Conservation (phyloP, 2,329 filamentous ascomycete species). For the Trichoderma brevicompactum region DNA sequence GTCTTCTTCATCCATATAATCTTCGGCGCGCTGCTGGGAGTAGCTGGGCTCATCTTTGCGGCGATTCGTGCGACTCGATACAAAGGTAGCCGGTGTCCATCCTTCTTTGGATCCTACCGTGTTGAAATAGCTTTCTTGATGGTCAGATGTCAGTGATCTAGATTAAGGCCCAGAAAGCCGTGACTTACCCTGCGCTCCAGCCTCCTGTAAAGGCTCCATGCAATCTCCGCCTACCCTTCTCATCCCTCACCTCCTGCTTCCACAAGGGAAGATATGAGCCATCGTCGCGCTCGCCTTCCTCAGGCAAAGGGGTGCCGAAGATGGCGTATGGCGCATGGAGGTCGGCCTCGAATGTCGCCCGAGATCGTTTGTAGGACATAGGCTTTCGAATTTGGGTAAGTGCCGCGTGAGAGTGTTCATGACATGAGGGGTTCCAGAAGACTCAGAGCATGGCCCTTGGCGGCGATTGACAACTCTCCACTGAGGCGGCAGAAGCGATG, state of each 20-base stretch:
- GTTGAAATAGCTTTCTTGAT: constrained; percentile 78
- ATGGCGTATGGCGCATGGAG: constrained; percentile 73
- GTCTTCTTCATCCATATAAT: constrained; percentile 99
- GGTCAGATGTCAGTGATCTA: constrained; percentile 16
- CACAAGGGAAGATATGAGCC: constrained; percentile 93
- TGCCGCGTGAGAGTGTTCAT: background rate
- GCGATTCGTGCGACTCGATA: constrained; percentile 83
- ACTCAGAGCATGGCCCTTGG: background rate
- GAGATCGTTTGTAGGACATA: constrained; percentile 83
- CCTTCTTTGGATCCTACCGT: constrained; percentile 98
- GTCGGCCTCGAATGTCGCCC: constrained; percentile 77
- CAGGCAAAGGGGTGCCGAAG: constrained; percentile 84
- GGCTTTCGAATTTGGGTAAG: constrained; percentile 26
- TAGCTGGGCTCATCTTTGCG: constrained; percentile 65
- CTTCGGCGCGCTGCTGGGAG: constrained; percentile 71
- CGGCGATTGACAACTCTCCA: no score
- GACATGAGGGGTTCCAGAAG: background rate
- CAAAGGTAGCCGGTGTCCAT: constrained; percentile 90
- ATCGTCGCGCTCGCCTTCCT: constrained; percentile 83
- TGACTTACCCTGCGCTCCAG: constrained; percentile 86
- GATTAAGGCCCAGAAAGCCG: background rate
- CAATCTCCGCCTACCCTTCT: constrained; percentile 83
- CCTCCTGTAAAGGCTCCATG: constrained; percentile 97
- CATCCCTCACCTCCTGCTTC: constrained; percentile 97
- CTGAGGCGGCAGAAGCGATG: background rate